Evolutionary conservation across 225 moss, liverwort and hornwort species (phyloP), one percentile per base, ranked within the genome.

Genomic region (Straminergon stramineum): DNA sequence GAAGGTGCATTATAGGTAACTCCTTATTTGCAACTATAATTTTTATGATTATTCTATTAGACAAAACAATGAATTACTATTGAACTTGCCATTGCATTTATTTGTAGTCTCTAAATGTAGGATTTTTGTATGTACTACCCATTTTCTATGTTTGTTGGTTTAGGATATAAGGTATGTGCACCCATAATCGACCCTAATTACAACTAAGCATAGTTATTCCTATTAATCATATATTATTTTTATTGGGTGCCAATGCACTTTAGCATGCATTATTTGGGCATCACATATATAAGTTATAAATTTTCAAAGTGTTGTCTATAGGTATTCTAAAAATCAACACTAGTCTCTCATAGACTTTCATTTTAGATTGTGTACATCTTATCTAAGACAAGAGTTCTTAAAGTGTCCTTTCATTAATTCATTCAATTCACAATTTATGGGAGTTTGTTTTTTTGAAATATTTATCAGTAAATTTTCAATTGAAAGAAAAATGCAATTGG

Each of bases 341-440:
- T n/a, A 69, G 6, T 13, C 0, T 70, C 23, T 70, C 8, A 13
- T 41, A 15, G 26, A 71, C 26, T 73, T 43, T 43, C 0, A 28
- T 16, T 73, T 16, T 5, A 9, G 1, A 73, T 73, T 73, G 28
- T 28, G 2, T 27, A 43, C 8, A 43, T 43, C 6, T 28, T 43
- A 2, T 5, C 28, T 6, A 27, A 15, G 1, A 6, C 5, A 41
- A 0, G 5, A 26, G 26, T 41, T 6, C 3, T 39, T 71, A 9
- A 26, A 8, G 5, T 0, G 1, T 19, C 6, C 23, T 4, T 13
- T 70, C 23, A 23, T 2, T 22, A 70, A 35, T 0, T 67, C 3
- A 11, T 67, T 67, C 0, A 20, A 11, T 67, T 67, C 0, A 20
- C 35, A 67, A 5, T 37, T 68, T n/a, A 0, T 12, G 2, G 6